phyloP scores from a whole-genome alignment of 2,329 filamentous ascomycete species.

The Pseudogymnoascus sp. region DNA sequence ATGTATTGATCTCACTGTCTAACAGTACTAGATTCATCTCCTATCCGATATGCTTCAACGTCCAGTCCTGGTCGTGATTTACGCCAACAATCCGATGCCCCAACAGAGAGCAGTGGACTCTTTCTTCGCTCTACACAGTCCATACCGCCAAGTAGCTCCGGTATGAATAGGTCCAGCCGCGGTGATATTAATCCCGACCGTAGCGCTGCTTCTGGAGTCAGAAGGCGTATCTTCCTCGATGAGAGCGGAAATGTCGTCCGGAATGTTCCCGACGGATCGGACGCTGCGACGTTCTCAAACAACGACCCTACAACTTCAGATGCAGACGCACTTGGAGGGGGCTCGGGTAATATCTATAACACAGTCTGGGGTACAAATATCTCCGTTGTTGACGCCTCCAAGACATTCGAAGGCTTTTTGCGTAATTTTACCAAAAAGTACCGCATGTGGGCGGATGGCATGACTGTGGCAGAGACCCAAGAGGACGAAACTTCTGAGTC shows the following conservation, averaged over 20 bases:
- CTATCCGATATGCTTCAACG: slow-evolving; percentile 82
- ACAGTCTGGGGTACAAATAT: slow-evolving; percentile 94
- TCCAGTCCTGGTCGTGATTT: slow-evolving; percentile 68
- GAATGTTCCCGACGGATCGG: slow-evolving; percentile 48
- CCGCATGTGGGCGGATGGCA: slow-evolving; percentile 83
- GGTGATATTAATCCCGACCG: slow-evolving; percentile 84
- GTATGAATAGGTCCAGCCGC: slow-evolving; percentile 55
- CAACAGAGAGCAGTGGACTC: slow-evolving; percentile 77
- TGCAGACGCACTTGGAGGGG: slow-evolving; percentile 77
- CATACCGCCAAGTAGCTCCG: slow-evolving; percentile 42
- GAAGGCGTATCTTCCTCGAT: slow-evolving; percentile 49
- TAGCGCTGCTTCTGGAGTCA: slow-evolving; percentile 46
- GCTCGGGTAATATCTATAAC: slow-evolving; percentile 57
- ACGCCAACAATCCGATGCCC: slow-evolving; percentile 60
- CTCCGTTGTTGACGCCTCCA: slow-evolving; percentile 82
- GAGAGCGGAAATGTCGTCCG: slow-evolving; percentile 51
- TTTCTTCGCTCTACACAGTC: slow-evolving; percentile 65
- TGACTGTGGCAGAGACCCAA: slow-evolving; percentile 66
- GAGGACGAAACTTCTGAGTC: slow-evolving; percentile 64
- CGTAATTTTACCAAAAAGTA: slow-evolving; percentile 91
- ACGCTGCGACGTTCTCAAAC: slow-evolving; percentile 54
- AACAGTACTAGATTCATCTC: slow-evolving; percentile 69
- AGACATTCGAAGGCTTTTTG: slow-evolving; percentile 84
- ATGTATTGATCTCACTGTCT: not conserved
- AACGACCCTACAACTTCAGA: slow-evolving; percentile 81